Evolutionary conservation across 2,329 filamentous ascomycete species (phyloP).

Genomic region (Pestalotiopsis sp.): DNA sequence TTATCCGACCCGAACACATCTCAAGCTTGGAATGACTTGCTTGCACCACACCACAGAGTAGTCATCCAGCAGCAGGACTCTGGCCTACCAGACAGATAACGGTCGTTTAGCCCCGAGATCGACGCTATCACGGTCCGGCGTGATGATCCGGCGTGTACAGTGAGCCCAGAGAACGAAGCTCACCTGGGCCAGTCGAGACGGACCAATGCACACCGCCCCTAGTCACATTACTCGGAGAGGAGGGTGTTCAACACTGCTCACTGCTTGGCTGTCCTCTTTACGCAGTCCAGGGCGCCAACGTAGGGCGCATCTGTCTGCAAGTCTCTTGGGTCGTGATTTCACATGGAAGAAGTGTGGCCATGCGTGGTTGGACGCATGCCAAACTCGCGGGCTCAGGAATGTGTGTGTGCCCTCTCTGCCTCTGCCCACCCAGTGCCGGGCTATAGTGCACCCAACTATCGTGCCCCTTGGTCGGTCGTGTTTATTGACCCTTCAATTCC

Average conservation of each 20-base stretch:
- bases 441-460: background rate
- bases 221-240: background rate
- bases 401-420: background rate
- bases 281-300: background rate
- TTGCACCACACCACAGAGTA: no score
- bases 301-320: background rate
- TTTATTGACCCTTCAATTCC: background rate
- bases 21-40: no score
- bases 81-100: no score
- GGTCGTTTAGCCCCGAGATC: background rate
- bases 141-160: background rate
- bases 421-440: background rate
- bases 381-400: background rate
- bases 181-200: background rate
- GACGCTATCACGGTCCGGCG: background rate
- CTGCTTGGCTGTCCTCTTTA: background rate
- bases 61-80: no score
- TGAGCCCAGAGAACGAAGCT: background rate
- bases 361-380: background rate
- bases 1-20: background rate
- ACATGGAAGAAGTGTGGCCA: background rate
- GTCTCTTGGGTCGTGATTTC: background rate
- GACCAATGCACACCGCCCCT: background rate
- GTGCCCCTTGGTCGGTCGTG: background rate
- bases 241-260: background rate